phyloP scores from a whole-genome alignment of 768 basidiomycete genomes.

The Naganishia randhawae region DNA sequence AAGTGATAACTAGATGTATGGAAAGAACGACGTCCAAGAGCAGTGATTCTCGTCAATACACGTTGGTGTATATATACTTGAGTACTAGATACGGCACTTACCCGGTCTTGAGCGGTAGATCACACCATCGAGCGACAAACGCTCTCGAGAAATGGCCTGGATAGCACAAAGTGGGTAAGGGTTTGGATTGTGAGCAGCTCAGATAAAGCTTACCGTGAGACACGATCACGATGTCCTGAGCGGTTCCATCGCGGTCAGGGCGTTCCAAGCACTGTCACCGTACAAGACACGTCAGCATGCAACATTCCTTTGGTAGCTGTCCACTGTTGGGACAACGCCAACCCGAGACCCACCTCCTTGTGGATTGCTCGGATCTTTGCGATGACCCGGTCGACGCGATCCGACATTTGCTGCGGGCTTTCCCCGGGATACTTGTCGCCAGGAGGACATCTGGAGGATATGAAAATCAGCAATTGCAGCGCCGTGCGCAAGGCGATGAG shows the following conservation, averaged over 20 bases:
- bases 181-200: background rate
- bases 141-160: slow-evolving; percentile 57
- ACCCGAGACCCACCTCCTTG: slow-evolving; percentile 36
- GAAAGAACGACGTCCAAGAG: too few species aligned
- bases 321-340: background rate
- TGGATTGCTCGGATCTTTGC: slow-evolving; percentile 57
- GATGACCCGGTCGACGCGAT: slow-evolving; percentile 73
- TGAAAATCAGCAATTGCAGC: slow-evolving; percentile 52
- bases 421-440: slow-evolving; percentile 60
- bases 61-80: background rate
- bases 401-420: slow-evolving; percentile 70
- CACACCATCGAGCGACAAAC: slow-evolving; percentile 77
- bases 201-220: slow-evolving; percentile 61
- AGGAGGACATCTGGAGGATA: slow-evolving; percentile 62
- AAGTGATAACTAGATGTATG: slow-evolving; percentile 59
- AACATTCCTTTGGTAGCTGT: background rate
- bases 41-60: too few species aligned
- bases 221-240: slow-evolving; percentile 60
- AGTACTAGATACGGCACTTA: background rate
- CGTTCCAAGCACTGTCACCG: slow-evolving; percentile 35
- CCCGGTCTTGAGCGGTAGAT: slow-evolving; percentile 58
- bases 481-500: slow-evolving; percentile 28
- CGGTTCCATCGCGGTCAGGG: slow-evolving; percentile 24
- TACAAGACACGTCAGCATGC: background rate
- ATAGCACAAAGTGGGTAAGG: too few species aligned